A percentile compares a stretch with the other conserved stretches of the same genome.
Conservation (phyloP, 345 rosid genomes). For the Populus tremula region DNA sequence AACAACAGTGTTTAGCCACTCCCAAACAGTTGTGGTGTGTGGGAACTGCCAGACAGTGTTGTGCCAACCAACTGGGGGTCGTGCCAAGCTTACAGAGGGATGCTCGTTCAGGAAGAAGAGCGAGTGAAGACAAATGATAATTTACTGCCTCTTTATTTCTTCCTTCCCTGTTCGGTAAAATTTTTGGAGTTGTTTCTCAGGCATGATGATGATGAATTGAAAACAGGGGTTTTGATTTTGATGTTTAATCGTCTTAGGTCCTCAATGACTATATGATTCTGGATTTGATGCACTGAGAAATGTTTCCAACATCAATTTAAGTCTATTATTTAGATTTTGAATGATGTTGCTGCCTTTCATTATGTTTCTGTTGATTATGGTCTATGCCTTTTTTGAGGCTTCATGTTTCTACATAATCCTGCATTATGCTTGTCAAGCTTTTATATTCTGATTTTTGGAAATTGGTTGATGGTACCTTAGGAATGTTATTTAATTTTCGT, state of each 20-base stretch:
- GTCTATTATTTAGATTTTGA: neutral
- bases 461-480: neutral
- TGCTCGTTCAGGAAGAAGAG: slow-evolving; percentile 16
- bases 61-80: slow-evolving; percentile 23
- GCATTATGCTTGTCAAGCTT: neutral
- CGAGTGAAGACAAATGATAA: neutral
- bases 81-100: slow-evolving; percentile 18
- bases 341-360: neutral
- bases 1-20: slow-evolving; percentile 18
- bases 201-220: neutral
- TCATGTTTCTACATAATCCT: neutral
- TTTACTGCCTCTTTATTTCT: neutral
- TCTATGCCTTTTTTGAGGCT: neutral
- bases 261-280: neutral
- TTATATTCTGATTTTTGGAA: neutral
- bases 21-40: slow-evolving; percentile 16
- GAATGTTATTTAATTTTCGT: neutral
- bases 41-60: slow-evolving; percentile 17
- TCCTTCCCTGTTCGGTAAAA: neutral
- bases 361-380: neutral
- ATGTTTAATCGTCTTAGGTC: neutral
- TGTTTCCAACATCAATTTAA: neutral
- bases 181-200: neutral
- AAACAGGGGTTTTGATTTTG: neutral
- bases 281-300: neutral